These are phyloP conservation scores for Cutaneotrichosporon cutaneum DNA, from an alignment of 1,284 basidiomycete genomes.

Conservation along the genomic window DNA sequence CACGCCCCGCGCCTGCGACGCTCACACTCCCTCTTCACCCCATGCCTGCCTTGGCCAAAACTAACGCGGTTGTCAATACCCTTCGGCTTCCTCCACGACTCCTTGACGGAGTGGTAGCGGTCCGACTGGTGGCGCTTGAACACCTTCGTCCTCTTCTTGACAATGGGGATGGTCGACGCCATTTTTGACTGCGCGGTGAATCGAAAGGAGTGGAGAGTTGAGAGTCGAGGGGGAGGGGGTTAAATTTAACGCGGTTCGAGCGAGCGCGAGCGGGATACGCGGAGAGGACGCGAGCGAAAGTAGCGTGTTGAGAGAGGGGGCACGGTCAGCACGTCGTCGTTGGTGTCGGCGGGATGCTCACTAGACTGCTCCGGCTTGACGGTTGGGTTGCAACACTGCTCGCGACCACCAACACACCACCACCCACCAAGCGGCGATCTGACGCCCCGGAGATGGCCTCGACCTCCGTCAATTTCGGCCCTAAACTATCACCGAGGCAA, in stretches of 20 bases:
- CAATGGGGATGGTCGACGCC: conserved; percentile 80
- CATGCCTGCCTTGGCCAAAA: conserved; percentile 13
- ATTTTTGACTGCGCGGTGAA: conserved; percentile 56
- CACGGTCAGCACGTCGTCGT: conserved; percentile 17
- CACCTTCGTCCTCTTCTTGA: conserved; percentile 93
- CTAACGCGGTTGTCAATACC: conserved; percentile 82
- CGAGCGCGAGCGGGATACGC: not conserved
- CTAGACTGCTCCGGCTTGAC: conserved; percentile 24
- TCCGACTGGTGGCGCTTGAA: conserved; percentile 99
- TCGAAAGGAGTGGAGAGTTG: not conserved
- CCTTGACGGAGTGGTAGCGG: conserved; percentile 91
- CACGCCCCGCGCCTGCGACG: not conserved
- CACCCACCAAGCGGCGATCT: not conserved
- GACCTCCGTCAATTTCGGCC: not conserved
- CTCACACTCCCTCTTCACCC: not conserved
- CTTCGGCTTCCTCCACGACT: conserved; percentile 97
- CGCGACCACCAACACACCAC: not conserved
- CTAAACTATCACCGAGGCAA: not conserved
- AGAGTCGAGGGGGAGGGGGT: conserved; percentile 4
- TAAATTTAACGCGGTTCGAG: conserved; percentile 7
- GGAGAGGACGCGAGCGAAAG: not conserved
- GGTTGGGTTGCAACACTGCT: conserved; percentile 13
- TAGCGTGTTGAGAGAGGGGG: not conserved
- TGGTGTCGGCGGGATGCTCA: conserved; percentile 8
- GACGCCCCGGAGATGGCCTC: not conserved